Base-by-base conservation (phyloP, 352 stramenopile genomes). In the Phytophthora foliorum region DNA sequence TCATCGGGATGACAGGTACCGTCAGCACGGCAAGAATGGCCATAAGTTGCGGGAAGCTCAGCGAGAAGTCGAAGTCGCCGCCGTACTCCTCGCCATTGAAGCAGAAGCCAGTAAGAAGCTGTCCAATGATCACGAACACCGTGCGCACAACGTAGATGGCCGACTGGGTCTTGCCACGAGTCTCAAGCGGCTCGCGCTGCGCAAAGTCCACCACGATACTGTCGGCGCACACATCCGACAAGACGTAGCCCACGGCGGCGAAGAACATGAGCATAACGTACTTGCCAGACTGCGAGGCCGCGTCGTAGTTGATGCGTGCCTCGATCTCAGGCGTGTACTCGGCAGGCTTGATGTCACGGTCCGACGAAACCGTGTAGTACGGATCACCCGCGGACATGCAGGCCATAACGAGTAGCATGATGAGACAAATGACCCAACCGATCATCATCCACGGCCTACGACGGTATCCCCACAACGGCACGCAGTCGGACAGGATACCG, bases 161-260 rank as follows among this genome's bases (percentile, higher is more conserved):
- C 1, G 79, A 77, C 65, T 86, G 79, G 16, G 62, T 73, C 39
- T 64, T 69, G 11, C 79, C 79, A n/a, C 76, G 77, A 7, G 34
- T 36, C 6, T 63, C 62, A 0, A 70, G 27, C 0, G 76, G 71
- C 39, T 87, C 77, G n/a, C 66, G 67, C 24, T 85, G 76, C 0
- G 75, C 69, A 8, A 74, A 64, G 19, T 81, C 67, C 2, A 81
- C 70, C 5, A 78, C 58, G 41, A 85, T 74, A 60, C 74, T 77
- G 64, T 92, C 81, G 42, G 77, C 62, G 22, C 79, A 81, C 2
- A 88, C 78, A 34, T 84, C 78, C 3, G 83, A 72, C 29, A 81
- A 67, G 6, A 91, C 74, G 63, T 90, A 90, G 21, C 82, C 82
- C 32, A 88, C 36, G 8, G 81, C 78, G 4, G 88, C 54, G 13